Percentiles rank a stretch among this genome's conserved stretches.
Evolutionary conservation across 2,329 filamentous ascomycete genomes (phyloP).

Genomic region (Periconia macrospinosa): DNA sequence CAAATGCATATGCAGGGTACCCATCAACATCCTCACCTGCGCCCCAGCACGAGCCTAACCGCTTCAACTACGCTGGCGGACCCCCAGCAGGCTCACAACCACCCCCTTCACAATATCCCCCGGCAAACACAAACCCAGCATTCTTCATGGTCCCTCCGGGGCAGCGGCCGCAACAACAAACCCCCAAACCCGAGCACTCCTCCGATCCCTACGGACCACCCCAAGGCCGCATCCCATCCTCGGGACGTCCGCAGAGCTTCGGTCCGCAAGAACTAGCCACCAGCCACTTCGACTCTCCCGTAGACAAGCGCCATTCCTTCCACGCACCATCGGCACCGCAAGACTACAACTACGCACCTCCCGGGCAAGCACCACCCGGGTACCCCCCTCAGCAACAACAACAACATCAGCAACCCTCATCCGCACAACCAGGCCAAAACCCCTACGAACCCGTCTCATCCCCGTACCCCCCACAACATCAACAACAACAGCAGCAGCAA

Average conservation of each 20-base stretch:
- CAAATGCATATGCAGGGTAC: slow-evolving; percentile 34
- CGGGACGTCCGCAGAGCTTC: slow-evolving; percentile 40
- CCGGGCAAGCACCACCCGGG: slow-evolving; percentile 16
- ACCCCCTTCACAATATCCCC: slow-evolving; percentile 40
- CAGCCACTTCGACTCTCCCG: slow-evolving; percentile 50
- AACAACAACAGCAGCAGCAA: background rate
- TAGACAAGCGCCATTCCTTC: slow-evolving; percentile 49
- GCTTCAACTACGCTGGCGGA: slow-evolving; percentile 29
- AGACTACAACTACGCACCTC: slow-evolving; percentile 29
- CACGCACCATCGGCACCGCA: slow-evolving; percentile 29
- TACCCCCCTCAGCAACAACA: slow-evolving; percentile 36
- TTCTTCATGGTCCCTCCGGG: slow-evolving; percentile 43
- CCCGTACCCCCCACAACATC: slow-evolving; percentile 25
- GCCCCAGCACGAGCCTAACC: slow-evolving; percentile 35
- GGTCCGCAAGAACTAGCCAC: slow-evolving; percentile 53
- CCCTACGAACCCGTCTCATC: slow-evolving; percentile 20
- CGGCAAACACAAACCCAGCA: slow-evolving; percentile 39
- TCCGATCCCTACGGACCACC: slow-evolving; percentile 44
- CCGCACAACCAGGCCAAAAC: slow-evolving; percentile 31
- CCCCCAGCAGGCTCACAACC: slow-evolving; percentile 37
- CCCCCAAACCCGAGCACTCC: slow-evolving; percentile 27
- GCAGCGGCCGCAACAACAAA: slow-evolving; percentile 34
- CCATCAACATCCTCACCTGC: slow-evolving; percentile 36
- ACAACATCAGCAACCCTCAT: slow-evolving; percentile 28
- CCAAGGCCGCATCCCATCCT: slow-evolving; percentile 36